Evolutionary conservation across 2,329 filamentous ascomycete genomes (phyloP), one percentile per base, ranked within the genome.

Genomic region (Alternaria burnsii): DNA sequence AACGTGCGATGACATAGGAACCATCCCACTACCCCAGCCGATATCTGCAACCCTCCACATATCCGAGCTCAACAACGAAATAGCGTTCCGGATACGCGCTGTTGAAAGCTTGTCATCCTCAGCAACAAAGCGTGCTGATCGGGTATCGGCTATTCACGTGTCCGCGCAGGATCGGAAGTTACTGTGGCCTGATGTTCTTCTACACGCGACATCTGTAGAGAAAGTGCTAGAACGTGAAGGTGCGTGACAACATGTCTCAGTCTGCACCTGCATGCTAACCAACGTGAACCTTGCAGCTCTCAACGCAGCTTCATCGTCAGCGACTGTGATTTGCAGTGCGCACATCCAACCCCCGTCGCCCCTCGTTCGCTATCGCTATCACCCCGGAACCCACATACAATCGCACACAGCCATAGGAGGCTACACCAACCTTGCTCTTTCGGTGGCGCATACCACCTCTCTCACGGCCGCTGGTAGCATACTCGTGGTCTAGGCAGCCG

Each of bases 31-130:
- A 52, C 56, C 65, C 66, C 66, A 59, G 63, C 50, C 50, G 57
- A 48, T 38, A 41, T 58, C 47, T 63, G 61, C 63, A 61, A 20
- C 58, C 63, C 53, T 74, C 71, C 63, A 71, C 71, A 62, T 62
- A 57, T 56, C 70, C 69, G 69, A 66, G 65, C 70, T 73, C 75
- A 77, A 77, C 74, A 76, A 71, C 72, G 71, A 63, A 63, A 61
- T 74, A 75, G 72, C 71, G 72, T 63, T 67, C 69, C 69, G 42
- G 60, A 64, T 40, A 66, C 52, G 63, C 64, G 59, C 47, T 58
- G 59, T 58, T 65, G 56, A 58, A 48, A 41, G 57, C 48, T 55
- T 34, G 40, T 50, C 24, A 41, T 55, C 57, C 60, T 59, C 57
- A 67, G 47, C 66, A 61, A 47, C 42, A 28, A 16, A 36, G 32